These are phyloP conservation scores for Geranomyces variabilis DNA, from an alignment of 192 early-diverging fungal species.

Conservation along the genomic window DNA sequence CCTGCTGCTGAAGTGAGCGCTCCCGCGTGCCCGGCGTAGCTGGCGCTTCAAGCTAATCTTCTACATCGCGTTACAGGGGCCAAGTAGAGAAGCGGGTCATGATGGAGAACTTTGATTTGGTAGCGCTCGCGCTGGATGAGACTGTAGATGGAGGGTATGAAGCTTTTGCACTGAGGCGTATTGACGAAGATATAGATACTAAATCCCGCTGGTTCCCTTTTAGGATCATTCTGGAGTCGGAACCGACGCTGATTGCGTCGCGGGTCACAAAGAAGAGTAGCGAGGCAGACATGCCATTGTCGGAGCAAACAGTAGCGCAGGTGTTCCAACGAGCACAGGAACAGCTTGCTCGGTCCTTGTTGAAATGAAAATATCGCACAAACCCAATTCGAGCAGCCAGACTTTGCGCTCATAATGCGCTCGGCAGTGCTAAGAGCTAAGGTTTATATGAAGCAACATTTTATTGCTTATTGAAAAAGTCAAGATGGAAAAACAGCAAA, in stretches of 20 bases:
- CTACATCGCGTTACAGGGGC: slow-evolving; percentile 53
- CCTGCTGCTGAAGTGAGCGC: slow-evolving; percentile 74
- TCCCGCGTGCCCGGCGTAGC: not conserved
- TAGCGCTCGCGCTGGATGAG: slow-evolving; percentile 90
- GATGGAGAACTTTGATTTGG: slow-evolving; percentile 89
- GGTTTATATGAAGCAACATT: no score
- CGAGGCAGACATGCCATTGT: slow-evolving; percentile 38
- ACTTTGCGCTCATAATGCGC: no score
- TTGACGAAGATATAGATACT: not conserved
- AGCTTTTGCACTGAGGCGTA: not conserved
- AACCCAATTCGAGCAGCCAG: not conserved
- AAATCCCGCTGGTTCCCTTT: not conserved
- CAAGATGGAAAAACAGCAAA: no score
- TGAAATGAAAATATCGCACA: slow-evolving; percentile 37
- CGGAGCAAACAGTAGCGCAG: slow-evolving; percentile 56
- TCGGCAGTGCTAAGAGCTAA: no score
- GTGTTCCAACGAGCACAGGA: slow-evolving; percentile 50
- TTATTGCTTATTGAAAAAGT: no score
- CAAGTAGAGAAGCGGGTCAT: slow-evolving; percentile 90
- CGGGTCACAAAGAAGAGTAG: slow-evolving; percentile 51
- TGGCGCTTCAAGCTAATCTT: not conserved
- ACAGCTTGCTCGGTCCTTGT: slow-evolving; percentile 46
- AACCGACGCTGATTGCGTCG: slow-evolving; percentile 46
- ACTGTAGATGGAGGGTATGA: slow-evolving; percentile 92
- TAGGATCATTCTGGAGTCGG: slow-evolving; percentile 53